Percentiles rank a stretch among this genome's conserved stretches.
phyloP scores from a whole-genome alignment of 805 yeast genomes.

The Candida pini region DNA sequence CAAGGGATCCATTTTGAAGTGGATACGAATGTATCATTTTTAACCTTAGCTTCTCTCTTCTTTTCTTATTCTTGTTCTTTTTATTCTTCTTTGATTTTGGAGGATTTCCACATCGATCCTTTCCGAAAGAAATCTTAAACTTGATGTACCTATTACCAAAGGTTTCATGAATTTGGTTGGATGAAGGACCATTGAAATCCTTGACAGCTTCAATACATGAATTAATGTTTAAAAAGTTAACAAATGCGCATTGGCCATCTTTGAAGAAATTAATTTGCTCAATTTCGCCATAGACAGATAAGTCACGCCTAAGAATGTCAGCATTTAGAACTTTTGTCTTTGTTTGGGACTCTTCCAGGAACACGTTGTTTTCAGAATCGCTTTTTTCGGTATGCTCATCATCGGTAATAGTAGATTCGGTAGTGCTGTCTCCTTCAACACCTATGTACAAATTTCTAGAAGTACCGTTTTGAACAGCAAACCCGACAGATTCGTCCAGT shows the following conservation, averaged over 20 bases:
- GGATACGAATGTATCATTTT: slow-evolving; percentile 2
- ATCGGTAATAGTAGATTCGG: slow-evolving; percentile 17
- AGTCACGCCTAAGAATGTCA: slow-evolving; percentile 50
- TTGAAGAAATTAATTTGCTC: slow-evolving; percentile 72
- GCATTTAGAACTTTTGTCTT: slow-evolving; percentile 37
- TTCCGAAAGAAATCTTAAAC: slow-evolving; percentile 60
- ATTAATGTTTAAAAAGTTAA: slow-evolving; percentile 59
- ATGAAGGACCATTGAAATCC: slow-evolving; percentile 38
- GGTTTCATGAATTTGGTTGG: slow-evolving; percentile 31
- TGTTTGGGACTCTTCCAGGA: slow-evolving; percentile 1
- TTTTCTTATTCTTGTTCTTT: slow-evolving; percentile 35
- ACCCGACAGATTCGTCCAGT: slow-evolving; percentile 44
- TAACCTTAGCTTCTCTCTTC: slow-evolving; percentile 13
- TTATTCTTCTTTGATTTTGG: slow-evolving; percentile 44
- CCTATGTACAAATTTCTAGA: slow-evolving; percentile 76
- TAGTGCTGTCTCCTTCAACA: slow-evolving; percentile 34
- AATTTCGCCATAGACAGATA: slow-evolving; percentile 58
- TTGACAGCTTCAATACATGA: slow-evolving; percentile 63
- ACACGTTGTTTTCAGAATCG: neutral
- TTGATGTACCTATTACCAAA: slow-evolving; percentile 43
- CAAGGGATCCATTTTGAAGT: too few species aligned
- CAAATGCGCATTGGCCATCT: slow-evolving; percentile 68
- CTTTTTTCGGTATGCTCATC: neutral
- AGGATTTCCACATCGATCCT: slow-evolving; percentile 74
- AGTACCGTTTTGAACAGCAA: slow-evolving; percentile 66